phyloP scores from a whole-genome alignment of 768 basidiomycete species.

The Mrakia hoshinonis region DNA sequence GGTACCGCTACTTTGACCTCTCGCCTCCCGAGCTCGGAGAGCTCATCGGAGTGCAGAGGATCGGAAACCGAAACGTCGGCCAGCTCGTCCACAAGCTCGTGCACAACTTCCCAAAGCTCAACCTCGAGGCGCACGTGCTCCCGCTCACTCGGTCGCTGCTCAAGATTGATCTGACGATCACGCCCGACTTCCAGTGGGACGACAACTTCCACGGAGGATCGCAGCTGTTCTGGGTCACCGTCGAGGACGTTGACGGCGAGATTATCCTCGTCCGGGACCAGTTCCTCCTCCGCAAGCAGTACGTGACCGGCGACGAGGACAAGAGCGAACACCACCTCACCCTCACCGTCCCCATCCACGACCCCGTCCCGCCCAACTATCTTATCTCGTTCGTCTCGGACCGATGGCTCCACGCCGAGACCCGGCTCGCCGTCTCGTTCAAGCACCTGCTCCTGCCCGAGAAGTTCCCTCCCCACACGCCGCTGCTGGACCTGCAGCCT shows the following conservation, averaged over 20 bases:
- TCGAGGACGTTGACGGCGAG: conserved; percentile 97
- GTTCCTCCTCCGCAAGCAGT: conserved; percentile 77
- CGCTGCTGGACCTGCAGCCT: conserved; percentile 83
- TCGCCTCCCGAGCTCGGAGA: conserved; percentile 80
- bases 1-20: conserved; percentile 95
- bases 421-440: conserved; percentile 88
- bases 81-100: conserved; percentile 84
- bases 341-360: conserved; percentile 90
- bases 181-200: conserved; percentile 98
- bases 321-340: conserved; percentile 64
- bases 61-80: conserved; percentile 58
- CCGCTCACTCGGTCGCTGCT: conserved; percentile 90
- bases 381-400: conserved; percentile 93
- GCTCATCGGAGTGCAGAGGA: conserved; percentile 69
- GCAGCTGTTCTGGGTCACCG: conserved; percentile 85
- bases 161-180: conserved; percentile 83
- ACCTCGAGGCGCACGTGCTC: conserved; percentile 88
- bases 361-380: conserved; percentile 96
- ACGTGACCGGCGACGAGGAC: conserved; percentile 72
- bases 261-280: conserved; percentile 89
- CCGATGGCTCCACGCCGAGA: conserved; percentile 91
- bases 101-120: conserved; percentile 91
- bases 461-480: conserved; percentile 87
- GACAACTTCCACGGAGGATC: conserved; percentile 81
- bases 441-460: conserved; percentile 95